These are phyloP conservation scores for Vaccinium macrocarpon DNA, from an alignment of 148 eudicot species.

Conservation along the genomic window DNA sequence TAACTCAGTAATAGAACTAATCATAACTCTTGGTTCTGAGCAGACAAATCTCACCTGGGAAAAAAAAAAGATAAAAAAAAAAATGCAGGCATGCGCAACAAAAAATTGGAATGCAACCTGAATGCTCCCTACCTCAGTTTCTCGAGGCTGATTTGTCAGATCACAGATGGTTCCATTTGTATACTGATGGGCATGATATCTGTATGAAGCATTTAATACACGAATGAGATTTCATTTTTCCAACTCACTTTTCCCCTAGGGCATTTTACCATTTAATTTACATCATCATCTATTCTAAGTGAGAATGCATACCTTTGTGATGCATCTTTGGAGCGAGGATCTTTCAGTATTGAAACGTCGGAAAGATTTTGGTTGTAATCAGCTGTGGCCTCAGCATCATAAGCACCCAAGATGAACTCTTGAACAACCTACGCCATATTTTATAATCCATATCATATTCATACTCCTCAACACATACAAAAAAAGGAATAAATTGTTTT, in stretches of 20 bases:
- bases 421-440: conserved; percentile 58
- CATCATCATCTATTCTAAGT: not conserved
- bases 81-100: not conserved
- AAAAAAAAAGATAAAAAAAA: not conserved
- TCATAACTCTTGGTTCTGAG: conserved; percentile 86
- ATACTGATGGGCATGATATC: conserved; percentile 89
- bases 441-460: not conserved
- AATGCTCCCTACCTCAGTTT: conserved; percentile 64
- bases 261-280: not conserved
- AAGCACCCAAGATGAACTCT: conserved; percentile 77
- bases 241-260: not conserved
- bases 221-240: conserved; percentile 10
- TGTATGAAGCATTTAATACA: conserved; percentile 25
- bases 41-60: conserved; percentile 90
- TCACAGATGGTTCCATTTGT: conserved; percentile 89
- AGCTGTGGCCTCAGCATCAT: conserved; percentile 79
- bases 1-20: conserved; percentile 82
- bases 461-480: not conserved
- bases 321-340: conserved; percentile 92
- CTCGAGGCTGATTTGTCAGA: conserved; percentile 77
- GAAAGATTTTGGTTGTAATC: conserved; percentile 73
- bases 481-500: not conserved
- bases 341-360: conserved; percentile 71
- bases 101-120: conserved; percentile 6
- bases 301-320: conserved; percentile 62